Evolutionary conservation across 345 rosid species (phyloP).

Genomic region (Kandelia obovata): DNA sequence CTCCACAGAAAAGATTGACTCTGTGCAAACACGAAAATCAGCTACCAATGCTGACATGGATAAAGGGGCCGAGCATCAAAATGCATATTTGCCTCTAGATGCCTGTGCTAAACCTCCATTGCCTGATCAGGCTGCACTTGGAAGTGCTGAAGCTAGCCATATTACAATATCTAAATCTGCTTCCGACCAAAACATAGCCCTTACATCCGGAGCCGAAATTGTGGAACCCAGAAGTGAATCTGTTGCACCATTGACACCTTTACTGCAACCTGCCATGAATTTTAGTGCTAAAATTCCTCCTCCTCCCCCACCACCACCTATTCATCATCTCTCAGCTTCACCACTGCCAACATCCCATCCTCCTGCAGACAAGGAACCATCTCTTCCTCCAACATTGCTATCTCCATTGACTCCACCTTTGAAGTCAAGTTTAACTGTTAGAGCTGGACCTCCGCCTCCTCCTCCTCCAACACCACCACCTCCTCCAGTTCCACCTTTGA

Average conservation of each 20-base stretch:
- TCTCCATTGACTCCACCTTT: conserved; percentile 10
- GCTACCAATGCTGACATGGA: conserved; percentile 16
- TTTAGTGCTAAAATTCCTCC: conserved; percentile 13
- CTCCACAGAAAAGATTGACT: conserved; percentile 31
- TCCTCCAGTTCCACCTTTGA: conserved; percentile 22
- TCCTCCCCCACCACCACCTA: conserved; percentile 16
- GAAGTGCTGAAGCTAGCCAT: conserved; percentile 17
- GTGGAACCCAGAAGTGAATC: conserved; percentile 21
- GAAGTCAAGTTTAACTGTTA: conserved; percentile 1
- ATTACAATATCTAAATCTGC: conserved; percentile 16
- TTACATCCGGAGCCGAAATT: conserved; percentile 19
- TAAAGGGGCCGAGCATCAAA: conserved; percentile 12
- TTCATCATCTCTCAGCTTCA: conserved; percentile 20
- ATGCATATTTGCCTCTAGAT: conserved; percentile 23
- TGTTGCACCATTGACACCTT: conserved; percentile 33
- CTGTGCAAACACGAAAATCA: conserved; percentile 24
- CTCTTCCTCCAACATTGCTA: conserved; percentile 2
- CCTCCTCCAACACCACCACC: conserved; percentile 43
- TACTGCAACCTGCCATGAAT: conserved; percentile 20
- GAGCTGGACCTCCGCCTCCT: conserved; percentile 13
- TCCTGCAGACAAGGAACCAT: conserved; percentile 9
- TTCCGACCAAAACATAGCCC: conserved; percentile 12
- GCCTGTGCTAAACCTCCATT: conserved; percentile 23
- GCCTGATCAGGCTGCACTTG: conserved; percentile 25
- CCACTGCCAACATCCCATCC: not conserved